Percentiles rank a stretch among this genome's conserved stretches.
Evolutionary conservation across 1,284 basidiomycete genomes (phyloP).

Genomic region (Boletus semigastroideus): DNA sequence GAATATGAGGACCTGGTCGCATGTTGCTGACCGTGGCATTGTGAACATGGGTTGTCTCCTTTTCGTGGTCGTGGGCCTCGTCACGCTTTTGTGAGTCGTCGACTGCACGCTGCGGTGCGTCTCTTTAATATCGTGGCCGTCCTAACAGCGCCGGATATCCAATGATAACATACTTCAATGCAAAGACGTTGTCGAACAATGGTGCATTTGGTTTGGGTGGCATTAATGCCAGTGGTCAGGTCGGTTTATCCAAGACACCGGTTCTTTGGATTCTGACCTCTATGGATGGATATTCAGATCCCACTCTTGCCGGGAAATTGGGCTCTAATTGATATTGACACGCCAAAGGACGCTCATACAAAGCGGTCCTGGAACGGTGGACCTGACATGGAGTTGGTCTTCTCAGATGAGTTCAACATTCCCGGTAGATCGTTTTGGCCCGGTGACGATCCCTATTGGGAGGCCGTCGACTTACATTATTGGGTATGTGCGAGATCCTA

Average conservation of each 20-base stretch:
- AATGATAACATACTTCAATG: constrained; percentile 49
- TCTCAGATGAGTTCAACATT: constrained; percentile 79
- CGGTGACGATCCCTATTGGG: constrained; percentile 74
- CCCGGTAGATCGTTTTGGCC: constrained; percentile 73
- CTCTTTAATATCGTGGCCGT: not conserved
- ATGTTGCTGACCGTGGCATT: constrained; percentile 49
- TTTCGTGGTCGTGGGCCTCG: constrained; percentile 46
- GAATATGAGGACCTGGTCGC: constrained; percentile 23
- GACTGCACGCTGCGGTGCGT: constrained; percentile 6
- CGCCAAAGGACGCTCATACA: constrained; percentile 53
- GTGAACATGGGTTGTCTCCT: constrained; percentile 66
- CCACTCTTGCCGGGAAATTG: constrained; percentile 53
- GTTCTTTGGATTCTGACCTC: constrained; percentile 30
- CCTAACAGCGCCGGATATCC: constrained; percentile 52
- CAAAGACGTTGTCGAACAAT: constrained; percentile 31
- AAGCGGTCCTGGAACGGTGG: constrained; percentile 52
- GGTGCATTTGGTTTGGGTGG: constrained; percentile 71
- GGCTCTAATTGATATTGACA: constrained; percentile 65
- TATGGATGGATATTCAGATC: constrained; percentile 35
- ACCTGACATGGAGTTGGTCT: constrained; percentile 55
- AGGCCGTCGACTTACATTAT: constrained; percentile 61
- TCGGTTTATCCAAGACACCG: constrained; percentile 18
- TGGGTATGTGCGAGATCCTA: constrained; percentile 42
- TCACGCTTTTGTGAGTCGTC: constrained; percentile 51
- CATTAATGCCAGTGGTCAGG: constrained; percentile 71